phyloP scores from a whole-genome alignment of 805 yeast species.

The Lipomyces lipofer region DNA sequence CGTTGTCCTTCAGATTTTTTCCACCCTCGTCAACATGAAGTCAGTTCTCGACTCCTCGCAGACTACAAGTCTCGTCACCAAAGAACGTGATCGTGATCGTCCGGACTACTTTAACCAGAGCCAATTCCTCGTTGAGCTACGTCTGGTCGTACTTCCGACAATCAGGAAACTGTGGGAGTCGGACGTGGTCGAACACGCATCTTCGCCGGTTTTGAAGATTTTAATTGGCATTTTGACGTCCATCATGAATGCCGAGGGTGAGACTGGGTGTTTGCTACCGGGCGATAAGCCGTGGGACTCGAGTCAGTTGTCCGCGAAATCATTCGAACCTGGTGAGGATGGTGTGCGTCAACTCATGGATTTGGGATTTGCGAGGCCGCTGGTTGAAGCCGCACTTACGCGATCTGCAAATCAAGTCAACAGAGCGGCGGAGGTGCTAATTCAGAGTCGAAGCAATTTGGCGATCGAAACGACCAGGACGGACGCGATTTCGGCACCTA shows the following conservation, averaged over 20 bases:
- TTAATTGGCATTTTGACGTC: conserved; percentile 18
- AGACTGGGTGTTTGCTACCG: conserved; percentile 11
- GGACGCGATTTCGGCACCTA: not conserved
- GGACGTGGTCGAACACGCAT: conserved; percentile 2
- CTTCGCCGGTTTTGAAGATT: conserved; percentile 19
- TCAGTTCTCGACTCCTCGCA: conserved; percentile 37
- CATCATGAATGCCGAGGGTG: conserved; percentile 26
- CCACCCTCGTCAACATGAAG: conserved; percentile 32
- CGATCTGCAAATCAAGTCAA: not conserved
- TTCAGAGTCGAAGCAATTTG: not conserved
- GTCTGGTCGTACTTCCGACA: conserved; percentile 32
- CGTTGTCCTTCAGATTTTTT: conserved; percentile 34
- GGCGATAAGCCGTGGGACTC: conserved; percentile 19
- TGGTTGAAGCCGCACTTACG: conserved; percentile 9
- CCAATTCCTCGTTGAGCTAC: conserved; percentile 39
- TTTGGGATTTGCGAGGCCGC: conserved; percentile 27
- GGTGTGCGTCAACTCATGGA: conserved; percentile 32
- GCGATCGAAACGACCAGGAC: not conserved
- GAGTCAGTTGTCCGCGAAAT: conserved; percentile 9
- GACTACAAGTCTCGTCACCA: conserved; percentile 30
- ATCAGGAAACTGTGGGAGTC: conserved; percentile 26
- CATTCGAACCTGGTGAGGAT: conserved; percentile 33
- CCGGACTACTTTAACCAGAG: conserved; percentile 35
- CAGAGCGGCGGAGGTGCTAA: conserved; percentile 2
- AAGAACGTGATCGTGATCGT: conserved; percentile 31